A percentile compares a stretch with the other conserved stretches of the same genome.
These are phyloP conservation scores for Podila horticola DNA, from an alignment of 192 early-diverging fungal genomes.

Conservation along the genomic window DNA sequence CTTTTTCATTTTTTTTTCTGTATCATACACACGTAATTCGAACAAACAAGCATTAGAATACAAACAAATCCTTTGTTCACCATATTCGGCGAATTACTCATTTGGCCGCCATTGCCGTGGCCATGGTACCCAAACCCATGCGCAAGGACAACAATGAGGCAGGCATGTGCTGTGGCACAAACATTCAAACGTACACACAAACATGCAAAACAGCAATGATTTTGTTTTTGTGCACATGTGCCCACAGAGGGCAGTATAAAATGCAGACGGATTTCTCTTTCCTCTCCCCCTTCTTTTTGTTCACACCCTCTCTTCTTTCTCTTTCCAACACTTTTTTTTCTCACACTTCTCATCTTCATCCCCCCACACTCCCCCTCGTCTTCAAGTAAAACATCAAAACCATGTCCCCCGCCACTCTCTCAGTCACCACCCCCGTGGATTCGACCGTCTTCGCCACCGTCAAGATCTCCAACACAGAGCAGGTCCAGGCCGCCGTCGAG, in stretches of 20 bases:
- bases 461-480: constrained; percentile 32
- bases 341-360: not conserved
- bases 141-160: no score
- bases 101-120: no score
- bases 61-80: no score
- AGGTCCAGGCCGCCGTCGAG: constrained; percentile 56
- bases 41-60: no score
- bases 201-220: no score
- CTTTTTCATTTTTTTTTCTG: not conserved
- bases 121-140: no score
- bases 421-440: constrained; percentile 49
- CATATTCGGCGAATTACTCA: no score
- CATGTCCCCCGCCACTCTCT: constrained; percentile 25
- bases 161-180: no score
- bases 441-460: constrained; percentile 37
- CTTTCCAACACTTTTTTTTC: not conserved
- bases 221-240: no score
- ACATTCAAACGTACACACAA: no score
- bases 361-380: not conserved
- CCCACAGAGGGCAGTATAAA: no score
- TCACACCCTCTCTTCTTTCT: not conserved
- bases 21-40: not conserved
- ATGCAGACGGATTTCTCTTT: no score
- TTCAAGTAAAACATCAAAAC: not conserved
- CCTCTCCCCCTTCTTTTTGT: not conserved